Base-by-base conservation (phyloP, 148 eudicot species). In the Simmondsia chinensis region DNA sequence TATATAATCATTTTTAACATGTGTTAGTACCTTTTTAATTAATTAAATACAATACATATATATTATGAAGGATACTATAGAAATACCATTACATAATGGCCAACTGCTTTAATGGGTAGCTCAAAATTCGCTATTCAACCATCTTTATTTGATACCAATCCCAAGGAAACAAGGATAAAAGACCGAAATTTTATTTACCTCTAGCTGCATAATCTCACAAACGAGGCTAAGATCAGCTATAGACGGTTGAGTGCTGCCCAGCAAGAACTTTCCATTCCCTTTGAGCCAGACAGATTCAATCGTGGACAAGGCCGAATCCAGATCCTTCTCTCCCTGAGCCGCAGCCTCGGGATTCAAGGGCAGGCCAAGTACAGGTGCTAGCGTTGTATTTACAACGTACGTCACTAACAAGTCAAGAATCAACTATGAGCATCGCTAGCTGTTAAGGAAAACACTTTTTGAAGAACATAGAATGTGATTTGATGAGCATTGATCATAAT, bases 151-250 rank as follows among this genome's bases (percentile, higher is more conserved):
- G n/a, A n/a, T n/a, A n/a, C n/a, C n/a, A 23, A 14, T 17, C 15
- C 9, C 9, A 1, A 49, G 20, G 16, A 22, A 19, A 20, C 10
- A 13, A 33, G 39, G 1, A 38, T 4, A 7, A 33, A 17, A 34
- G 33, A 15, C 16, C 19, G 21, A 43, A 28, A 10, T 44, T 11
- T 47, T n/a, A n/a, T n/a, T 68, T 52, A 83, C 97, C 97, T 88
- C 87, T 32, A 88, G 77, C 48, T 80, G 91, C 97, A 83, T 80
- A 52, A 88, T 62, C 70, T 83, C 94, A 57, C 91, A 83, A 37
- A 71, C 87, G 39, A 88, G 75, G 59, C 75, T 69, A 46, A 88
- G 75, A 65, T 88, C 94, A 28, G 91, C 97, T 30, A 88, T 78
- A 45, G 97, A 83, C 20, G 91, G 94, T 59, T 77, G 69, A 11